Conservation (phyloP, 2,329 filamentous ascomycete species). For the Colletotrichum lentis region DNA sequence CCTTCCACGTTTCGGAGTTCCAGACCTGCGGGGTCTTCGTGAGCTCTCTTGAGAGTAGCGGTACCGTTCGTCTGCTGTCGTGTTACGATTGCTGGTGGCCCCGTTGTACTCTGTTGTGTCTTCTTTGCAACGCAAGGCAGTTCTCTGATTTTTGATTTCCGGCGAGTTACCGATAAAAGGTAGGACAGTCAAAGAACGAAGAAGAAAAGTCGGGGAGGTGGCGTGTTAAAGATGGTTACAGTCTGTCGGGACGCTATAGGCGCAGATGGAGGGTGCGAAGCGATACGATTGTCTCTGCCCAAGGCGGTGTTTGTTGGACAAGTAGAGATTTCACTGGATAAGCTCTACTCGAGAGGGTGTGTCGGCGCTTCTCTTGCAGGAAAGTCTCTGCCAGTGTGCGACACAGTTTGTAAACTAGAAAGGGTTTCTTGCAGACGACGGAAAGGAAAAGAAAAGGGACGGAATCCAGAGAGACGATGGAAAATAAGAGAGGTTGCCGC, state of each 20-base stretch:
- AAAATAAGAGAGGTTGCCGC: constrained; percentile 38
- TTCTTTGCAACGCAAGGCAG: constrained; percentile 22
- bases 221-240: constrained; percentile 37
- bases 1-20: constrained; percentile 39
- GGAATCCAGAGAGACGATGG: constrained; percentile 39
- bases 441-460: constrained; percentile 36
- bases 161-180: constrained; percentile 21
- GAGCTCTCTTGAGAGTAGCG: constrained; percentile 14
- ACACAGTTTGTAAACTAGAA: constrained; percentile 10
- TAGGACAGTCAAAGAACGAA: constrained; percentile 22
- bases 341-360: constrained; percentile 38
- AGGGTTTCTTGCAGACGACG: constrained; percentile 28
- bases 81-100: constrained; percentile 30
- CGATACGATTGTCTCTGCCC: constrained; percentile 28
- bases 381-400: constrained; percentile 34
- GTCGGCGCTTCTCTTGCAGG: constrained; percentile 51
- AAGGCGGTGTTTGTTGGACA: constrained; percentile 32
- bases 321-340: constrained; percentile 35
- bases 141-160: neutral
- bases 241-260: constrained; percentile 41
- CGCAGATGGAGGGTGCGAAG: constrained; percentile 43
- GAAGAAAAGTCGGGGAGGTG: constrained; percentile 30
- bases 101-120: constrained; percentile 26
- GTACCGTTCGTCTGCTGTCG: constrained; percentile 25
- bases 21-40: constrained; percentile 30